Base-by-base conservation (phyloP, 2,329 filamentous ascomycete genomes). In the Curvularia sp. region DNA sequence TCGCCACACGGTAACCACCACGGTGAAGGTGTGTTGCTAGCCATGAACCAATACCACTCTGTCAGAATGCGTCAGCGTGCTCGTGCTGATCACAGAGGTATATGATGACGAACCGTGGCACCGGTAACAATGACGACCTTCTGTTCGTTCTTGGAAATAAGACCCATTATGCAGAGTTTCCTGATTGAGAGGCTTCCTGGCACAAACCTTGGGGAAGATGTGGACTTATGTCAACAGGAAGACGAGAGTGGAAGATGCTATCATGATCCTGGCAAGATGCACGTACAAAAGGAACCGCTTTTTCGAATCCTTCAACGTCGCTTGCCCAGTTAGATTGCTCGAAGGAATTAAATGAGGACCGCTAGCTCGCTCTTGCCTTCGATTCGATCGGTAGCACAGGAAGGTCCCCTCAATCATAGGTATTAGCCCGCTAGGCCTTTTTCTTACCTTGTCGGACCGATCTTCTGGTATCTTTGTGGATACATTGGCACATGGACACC, bases 1-100 rank as follows among this genome's bases (percentile, higher is more conserved):
- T 60, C 5, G 75, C 78, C 6, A 80, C 74, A 3, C 60, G 72
- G 67, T 74, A 80, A 42, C 75, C 76, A 32, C 70, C 68, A 10
- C 39, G 21, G 49, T 73, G 69, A 4, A 80, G 74, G 54, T 78
- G 70, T 25, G 69, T 72, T 30, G 78, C 73, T 1, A 84, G 66
- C 53, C 78, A 79, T 32, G 74, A 68, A 32, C 81, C 81, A 50
- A 84, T 83, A 8, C 81, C 82, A 8, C 80, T 82, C 81, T 83
- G 60, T 21, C 52, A 9, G 49, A 52, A 42, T 8, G 18, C 30
- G 43, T 64, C 39, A 57, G 55, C 19, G 43, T 21, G 30, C 7
- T 18, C 30, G 7, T n/a, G 27, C 12, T n/a, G 30, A 36, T 34
- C 50, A 30, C 18, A 36, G 32, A n/a, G 7, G 23, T 25, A 34